Base-by-base conservation (phyloP, 1,284 basidiomycete species). In the Ganoderma sp. region DNA sequence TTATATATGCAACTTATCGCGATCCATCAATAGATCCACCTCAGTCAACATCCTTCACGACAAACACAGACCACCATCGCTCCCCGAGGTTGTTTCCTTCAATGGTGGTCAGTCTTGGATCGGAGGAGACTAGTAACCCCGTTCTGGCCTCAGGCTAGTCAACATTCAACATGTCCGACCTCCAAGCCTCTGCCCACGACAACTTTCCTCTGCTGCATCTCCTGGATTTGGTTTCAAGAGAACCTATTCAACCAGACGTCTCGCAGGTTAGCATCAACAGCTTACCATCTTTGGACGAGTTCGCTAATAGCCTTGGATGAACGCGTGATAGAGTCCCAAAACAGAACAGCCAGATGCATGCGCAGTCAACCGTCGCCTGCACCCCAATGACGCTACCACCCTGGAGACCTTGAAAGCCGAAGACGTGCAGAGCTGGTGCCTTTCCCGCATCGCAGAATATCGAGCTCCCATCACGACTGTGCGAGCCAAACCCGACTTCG, bases 351-450 rank as follows among this genome's bases (percentile, higher is more conserved):
- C 50, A 17, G 28, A 25, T 25, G 15, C 50, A 2, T 54, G 28
- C 25, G 15, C 50, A 12, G 28, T 52, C 15, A 14, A 25, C 12
- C 50, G 50, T 54, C 25, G 10, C 50, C 50, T 54, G 12, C 12
- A 54, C 25, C 25, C 50, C 25, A 25, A 54, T 32, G 50, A 54
- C 25, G 50, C 50, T 25, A 32, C 50, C 25, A 12, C 15, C 50
- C 50, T 54, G 12, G 7, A 14, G 6, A 32, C 50, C 25, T 54
- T 54, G 50, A 54, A 32, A 14, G 12, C 50, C 7, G 50, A 54
- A 54, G 50, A 54, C 14, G 50, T 54, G 25, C 50, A 54, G 50
- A 32, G 8, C 50, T 54, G 50, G 50, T 54, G 25, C 28, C 50
- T 54, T 25, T 54, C 50, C 12, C 22, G 50, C 3, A 54, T 54